Conservation (phyloP, 768 basidiomycete species). For the Solioccasus polychromus region DNA sequence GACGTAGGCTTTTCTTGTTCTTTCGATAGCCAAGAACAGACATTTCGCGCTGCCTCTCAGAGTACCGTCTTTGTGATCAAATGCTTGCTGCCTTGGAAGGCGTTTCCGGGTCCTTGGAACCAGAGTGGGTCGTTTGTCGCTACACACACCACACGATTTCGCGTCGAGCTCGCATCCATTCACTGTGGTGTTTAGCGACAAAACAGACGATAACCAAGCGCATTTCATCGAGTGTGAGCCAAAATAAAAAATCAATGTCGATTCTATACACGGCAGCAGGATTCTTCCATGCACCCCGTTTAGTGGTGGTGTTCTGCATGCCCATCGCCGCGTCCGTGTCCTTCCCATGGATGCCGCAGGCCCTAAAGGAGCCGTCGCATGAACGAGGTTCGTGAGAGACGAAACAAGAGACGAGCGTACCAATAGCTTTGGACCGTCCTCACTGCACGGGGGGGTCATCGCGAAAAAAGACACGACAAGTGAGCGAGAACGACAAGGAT, state of each 20-base stretch:
- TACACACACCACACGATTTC: no score
- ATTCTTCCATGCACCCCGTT: slow-evolving; percentile 21
- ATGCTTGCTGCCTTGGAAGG: no score
- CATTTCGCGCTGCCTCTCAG: no score
- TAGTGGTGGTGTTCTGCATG: slow-evolving; percentile 42
- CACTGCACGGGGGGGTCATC: slow-evolving; percentile 36
- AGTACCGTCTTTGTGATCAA: no score
- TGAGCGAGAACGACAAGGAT: slow-evolving; percentile 1
- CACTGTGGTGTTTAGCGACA: no score
- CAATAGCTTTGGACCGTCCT: slow-evolving; percentile 74
- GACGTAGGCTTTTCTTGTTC: no score
- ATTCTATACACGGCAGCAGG: slow-evolving; percentile 10
- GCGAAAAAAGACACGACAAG: neutral
- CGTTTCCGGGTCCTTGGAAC: no score
- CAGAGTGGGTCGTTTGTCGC: no score
- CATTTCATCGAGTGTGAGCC: no score
- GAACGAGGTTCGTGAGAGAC: neutral
- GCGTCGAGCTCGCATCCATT: no score
- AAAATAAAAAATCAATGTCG: neutral
- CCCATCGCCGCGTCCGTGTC: slow-evolving; percentile 47
- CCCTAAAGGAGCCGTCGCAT: slow-evolving; percentile 36
- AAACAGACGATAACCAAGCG: no score
- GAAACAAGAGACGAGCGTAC: slow-evolving; percentile 33
- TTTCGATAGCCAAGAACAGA: no score
- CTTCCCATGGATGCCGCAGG: slow-evolving; percentile 64